Evolutionary conservation across 768 basidiomycete species (phyloP), one percentile per base, ranked within the genome.

Genomic region (Tulasnella sp.): DNA sequence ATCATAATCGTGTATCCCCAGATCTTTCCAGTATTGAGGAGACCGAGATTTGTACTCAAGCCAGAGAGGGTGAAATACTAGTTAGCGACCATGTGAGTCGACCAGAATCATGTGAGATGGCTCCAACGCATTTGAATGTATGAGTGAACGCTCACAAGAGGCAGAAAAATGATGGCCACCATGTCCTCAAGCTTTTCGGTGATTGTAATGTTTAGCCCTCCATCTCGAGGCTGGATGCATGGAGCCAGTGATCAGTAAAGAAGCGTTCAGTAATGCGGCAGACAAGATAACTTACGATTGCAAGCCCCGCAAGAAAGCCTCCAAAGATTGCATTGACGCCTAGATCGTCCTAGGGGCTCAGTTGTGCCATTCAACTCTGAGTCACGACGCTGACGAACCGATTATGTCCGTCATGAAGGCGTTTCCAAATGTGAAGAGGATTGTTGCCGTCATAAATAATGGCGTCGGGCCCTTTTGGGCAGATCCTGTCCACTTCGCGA

Each of bases 151-250:
- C 77, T 62, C 67, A 89, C 88, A 52, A 95, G 74, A 3, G 93
- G 93, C 11, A 96, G 73, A 72, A 96, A 94, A 45, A 94, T 83
- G 61, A 94, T 85, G 0, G 88, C 73, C 2, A 94, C 88, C 79
- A 95, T 83, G 72, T 97, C 95, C 72, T 99, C 96, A n/a, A 98
- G 74, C 68, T 95, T 97, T 66, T 95, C 90, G 0, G 89, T 92
- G n/a, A 98, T 73, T 0, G 84, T 77, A 53, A 93, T 88, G 0
- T 86, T 82, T 34, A 99, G 82, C 2, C 86, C 86, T 2, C 89
- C 88, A 66, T 93, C 86, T 27, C 91, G 82, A 1, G 96, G 58
- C 58, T 59, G 24, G 41, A 56, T 19, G 41, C n/a, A 30, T 26
- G 2, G 27, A 44, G 17, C 13, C 10, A 9, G 13, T 17, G 58